Evolutionary conservation across 371 early-diverging fungal species (phyloP).

Genomic region (Haplosporangium sp.): DNA sequence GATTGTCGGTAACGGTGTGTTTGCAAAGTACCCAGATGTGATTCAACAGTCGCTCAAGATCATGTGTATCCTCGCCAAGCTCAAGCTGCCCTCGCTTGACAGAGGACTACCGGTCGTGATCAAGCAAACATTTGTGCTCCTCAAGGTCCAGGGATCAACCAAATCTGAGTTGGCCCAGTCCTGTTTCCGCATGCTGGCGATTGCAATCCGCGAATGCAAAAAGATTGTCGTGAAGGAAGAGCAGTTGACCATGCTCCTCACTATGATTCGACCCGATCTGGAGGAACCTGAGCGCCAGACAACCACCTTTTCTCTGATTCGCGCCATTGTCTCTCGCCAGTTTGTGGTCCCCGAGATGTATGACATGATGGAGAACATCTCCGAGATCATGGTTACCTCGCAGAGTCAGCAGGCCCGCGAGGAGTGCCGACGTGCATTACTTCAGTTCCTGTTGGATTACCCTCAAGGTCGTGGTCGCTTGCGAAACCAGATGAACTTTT

Average conservation of each 20-base stretch:
- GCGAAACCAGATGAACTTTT: constrained; percentile 83
- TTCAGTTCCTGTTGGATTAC: constrained; percentile 94
- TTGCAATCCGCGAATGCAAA: constrained; percentile 76
- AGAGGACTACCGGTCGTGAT: constrained; percentile 77
- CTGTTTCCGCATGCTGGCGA: constrained; percentile 83
- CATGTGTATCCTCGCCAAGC: constrained; percentile 71
- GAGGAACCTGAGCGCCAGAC: constrained; percentile 88
- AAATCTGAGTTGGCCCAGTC: constrained; percentile 80
- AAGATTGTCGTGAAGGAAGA: constrained; percentile 71
- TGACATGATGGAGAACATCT: constrained; percentile 86
- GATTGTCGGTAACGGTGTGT: constrained; percentile 83
- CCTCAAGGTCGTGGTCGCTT: constrained; percentile 88
- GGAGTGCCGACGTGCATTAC: constrained; percentile 81
- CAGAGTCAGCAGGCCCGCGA: constrained; percentile 84
- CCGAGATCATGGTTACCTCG: constrained; percentile 86
- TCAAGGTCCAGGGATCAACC: constrained; percentile 73
- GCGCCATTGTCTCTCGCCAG: constrained; percentile 87
- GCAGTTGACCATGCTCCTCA: constrained; percentile 83
- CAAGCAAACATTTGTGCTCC: constrained; percentile 78
- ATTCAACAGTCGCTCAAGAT: constrained; percentile 77
- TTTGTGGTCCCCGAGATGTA: constrained; percentile 91
- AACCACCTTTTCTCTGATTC: constrained; percentile 86
- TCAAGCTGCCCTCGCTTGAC: constrained; percentile 77
- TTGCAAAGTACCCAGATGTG: constrained; percentile 81
- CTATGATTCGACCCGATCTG: constrained; percentile 87